Conservation (phyloP, 75 land plant species). For the Picea glauca region DNA sequence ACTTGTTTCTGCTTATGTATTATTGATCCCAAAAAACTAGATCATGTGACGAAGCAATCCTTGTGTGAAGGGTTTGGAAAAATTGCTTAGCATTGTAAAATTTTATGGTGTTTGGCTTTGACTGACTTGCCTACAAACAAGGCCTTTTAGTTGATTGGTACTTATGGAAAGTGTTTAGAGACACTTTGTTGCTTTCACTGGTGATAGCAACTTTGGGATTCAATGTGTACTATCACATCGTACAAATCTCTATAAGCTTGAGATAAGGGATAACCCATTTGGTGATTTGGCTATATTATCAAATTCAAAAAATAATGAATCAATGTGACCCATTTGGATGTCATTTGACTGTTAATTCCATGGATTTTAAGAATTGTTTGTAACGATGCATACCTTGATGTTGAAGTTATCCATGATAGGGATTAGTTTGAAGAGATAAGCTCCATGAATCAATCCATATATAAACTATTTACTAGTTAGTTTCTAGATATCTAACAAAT, state of each 20-base stretch:
- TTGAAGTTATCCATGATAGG: slow-evolving; percentile 66
- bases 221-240: slow-evolving; percentile 65
- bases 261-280: slow-evolving; percentile 80
- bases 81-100: too few relatives aligned
- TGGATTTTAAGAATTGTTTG: slow-evolving; percentile 60
- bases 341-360: slow-evolving; percentile 43
- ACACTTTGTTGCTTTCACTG: slow-evolving; percentile 69
- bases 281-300: slow-evolving; percentile 69
- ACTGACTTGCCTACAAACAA: neutral
- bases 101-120: too few relatives aligned
- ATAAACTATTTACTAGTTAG: slow-evolving; percentile 69
- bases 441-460: slow-evolving; percentile 27
- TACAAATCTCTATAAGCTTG: slow-evolving; percentile 72
- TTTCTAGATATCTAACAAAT: slow-evolving; percentile 68
- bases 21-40: too few relatives aligned
- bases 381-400: slow-evolving; percentile 64
- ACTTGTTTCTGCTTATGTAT: too few relatives aligned
- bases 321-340: slow-evolving; percentile 99
- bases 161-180: slow-evolving; percentile 35
- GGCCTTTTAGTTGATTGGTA: slow-evolving; percentile 78
- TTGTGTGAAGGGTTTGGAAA: too few relatives aligned
- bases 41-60: too few relatives aligned
- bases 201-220: slow-evolving; percentile 74
- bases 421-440: slow-evolving; percentile 14
- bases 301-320: slow-evolving; percentile 70